Percentiles rank a stretch among this genome's conserved stretches.
phyloP scores from a whole-genome alignment of 2,329 filamentous ascomycete species.

The Coniella vitis region DNA sequence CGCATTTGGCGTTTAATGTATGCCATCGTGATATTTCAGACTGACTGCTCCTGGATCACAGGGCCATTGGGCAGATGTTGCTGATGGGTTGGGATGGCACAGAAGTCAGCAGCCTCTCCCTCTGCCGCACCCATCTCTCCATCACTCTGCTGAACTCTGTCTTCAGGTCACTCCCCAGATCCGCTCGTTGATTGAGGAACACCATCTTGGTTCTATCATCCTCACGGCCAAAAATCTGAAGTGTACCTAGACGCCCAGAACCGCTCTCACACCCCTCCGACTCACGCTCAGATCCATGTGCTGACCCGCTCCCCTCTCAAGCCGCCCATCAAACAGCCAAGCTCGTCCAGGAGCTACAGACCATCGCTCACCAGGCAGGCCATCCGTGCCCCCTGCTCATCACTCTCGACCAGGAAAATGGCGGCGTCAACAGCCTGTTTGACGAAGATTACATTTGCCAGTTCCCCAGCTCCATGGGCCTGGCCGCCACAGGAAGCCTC shows the following conservation, averaged over 20 bases:
- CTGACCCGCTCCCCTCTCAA: conserved; percentile 34
- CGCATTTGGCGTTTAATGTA: not conserved
- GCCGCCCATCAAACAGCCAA: conserved; percentile 85
- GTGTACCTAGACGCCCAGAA: conserved; percentile 42
- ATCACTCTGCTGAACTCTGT: not conserved
- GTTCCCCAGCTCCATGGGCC: conserved; percentile 93
- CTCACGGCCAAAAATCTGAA: conserved; percentile 80
- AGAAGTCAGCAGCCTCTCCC: conserved; percentile 41
- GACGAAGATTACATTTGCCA: conserved; percentile 94
- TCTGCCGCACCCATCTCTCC: not conserved
- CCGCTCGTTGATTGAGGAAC: conserved; percentile 69
- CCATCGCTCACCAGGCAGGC: conserved; percentile 81
- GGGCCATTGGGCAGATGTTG: conserved; percentile 69
- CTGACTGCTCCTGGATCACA: conserved; percentile 33
- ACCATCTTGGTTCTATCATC: conserved; percentile 83
- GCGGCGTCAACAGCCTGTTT: conserved; percentile 92
- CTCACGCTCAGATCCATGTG: conserved; percentile 14
- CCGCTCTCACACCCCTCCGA: conserved; percentile 2
- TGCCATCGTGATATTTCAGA: not conserved
- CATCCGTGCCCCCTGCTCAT: conserved; percentile 86
- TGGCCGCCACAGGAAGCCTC: conserved; percentile 83
- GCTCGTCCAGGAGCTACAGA: conserved; percentile 86
- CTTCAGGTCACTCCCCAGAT: conserved; percentile 61
- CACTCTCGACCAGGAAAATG: conserved; percentile 94
- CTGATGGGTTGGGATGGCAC: conserved; percentile 85